Conservation (phyloP, 371 early-diverging fungal species). For the Rhizopus arrhizus region DNA sequence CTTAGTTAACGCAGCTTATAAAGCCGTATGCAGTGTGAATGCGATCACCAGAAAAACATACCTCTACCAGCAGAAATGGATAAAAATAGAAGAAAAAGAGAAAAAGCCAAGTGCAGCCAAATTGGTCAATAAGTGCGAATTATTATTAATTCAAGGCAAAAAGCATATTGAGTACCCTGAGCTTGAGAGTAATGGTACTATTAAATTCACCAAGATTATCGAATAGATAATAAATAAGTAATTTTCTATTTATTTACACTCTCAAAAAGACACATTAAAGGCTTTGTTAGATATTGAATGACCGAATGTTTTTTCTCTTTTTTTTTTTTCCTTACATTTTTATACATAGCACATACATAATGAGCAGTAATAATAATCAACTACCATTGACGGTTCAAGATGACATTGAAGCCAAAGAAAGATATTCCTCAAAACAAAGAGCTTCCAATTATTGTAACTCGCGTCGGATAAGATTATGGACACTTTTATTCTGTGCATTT, state of each 20-base stretch:
- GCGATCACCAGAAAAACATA: conserved; percentile 71
- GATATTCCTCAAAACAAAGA: conserved; percentile 16
- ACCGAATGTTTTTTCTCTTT: conserved; percentile 6
- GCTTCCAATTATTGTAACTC: conserved; percentile 7
- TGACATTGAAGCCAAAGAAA: conserved; percentile 28
- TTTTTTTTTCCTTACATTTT: conserved; percentile 3
- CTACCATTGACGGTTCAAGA: conserved; percentile 32
- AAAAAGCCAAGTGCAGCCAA: conserved; percentile 38
- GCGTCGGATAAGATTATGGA: conserved; percentile 23
- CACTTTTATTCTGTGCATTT: conserved; percentile 4
- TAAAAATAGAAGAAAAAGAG: conserved; percentile 29
- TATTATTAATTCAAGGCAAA: conserved; percentile 68
- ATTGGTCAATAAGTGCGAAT: conserved; percentile 59
- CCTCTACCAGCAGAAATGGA: conserved; percentile 38
- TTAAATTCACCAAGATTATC: conserved; percentile 8
- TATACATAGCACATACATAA: too few species aligned
- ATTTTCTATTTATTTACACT: background rate
- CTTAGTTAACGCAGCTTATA: conserved; percentile 49
- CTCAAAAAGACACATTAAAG: background rate
- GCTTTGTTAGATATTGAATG: too few species aligned
- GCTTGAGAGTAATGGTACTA: conserved; percentile 12
- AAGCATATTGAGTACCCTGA: conserved; percentile 61
- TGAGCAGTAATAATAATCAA: background rate
- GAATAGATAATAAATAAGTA: background rate
- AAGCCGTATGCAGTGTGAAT: conserved; percentile 72